Evolutionary conservation across 176 grass and related monocot species (phyloP).

Genomic region (Thinopyrum elongatum): DNA sequence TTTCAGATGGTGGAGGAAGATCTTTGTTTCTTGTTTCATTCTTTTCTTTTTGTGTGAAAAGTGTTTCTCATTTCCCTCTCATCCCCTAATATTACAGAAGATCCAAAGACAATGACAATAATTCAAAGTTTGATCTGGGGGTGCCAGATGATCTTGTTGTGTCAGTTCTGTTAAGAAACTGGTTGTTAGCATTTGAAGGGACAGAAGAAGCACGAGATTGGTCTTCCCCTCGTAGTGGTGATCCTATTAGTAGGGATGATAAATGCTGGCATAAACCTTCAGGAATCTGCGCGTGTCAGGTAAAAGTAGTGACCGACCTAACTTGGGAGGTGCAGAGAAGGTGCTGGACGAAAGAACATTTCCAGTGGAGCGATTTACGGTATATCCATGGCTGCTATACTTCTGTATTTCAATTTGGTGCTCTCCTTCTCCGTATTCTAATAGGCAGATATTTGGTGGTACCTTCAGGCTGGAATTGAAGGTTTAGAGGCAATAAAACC

Average conservation of each 20-base stretch:
- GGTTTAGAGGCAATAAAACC: slow-evolving; percentile 94
- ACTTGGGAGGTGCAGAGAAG: slow-evolving; percentile 33
- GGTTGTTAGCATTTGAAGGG: slow-evolving; percentile 98
- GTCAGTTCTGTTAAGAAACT: slow-evolving; percentile 77
- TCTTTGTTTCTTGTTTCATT: slow-evolving; percentile 13
- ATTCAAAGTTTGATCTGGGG: slow-evolving; percentile 61
- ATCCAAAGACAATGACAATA: slow-evolving; percentile 50
- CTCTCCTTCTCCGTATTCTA: neutral
- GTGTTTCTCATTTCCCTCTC: neutral
- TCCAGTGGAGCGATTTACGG: slow-evolving; percentile 78
- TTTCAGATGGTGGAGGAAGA: neutral
- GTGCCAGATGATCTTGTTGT: slow-evolving; percentile 94
- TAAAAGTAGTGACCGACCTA: slow-evolving; percentile 64
- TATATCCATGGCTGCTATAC: slow-evolving; percentile 27
- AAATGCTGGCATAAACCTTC: slow-evolving; percentile 96
- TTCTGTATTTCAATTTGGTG: slow-evolving; percentile 22
- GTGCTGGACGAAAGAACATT: slow-evolving; percentile 40
- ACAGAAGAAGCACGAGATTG: slow-evolving; percentile 53
- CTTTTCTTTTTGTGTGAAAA: slow-evolving; percentile 21
- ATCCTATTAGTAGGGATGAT: slow-evolving; percentile 79
- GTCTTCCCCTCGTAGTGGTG: slow-evolving; percentile 38
- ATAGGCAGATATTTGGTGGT: slow-evolving; percentile 15
- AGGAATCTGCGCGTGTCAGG: slow-evolving; percentile 71
- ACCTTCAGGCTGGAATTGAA: slow-evolving; percentile 77
- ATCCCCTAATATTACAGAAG: slow-evolving; percentile 36